Conservation (phyloP, 305 asterid species). For the Fraxinus baroniana region DNA sequence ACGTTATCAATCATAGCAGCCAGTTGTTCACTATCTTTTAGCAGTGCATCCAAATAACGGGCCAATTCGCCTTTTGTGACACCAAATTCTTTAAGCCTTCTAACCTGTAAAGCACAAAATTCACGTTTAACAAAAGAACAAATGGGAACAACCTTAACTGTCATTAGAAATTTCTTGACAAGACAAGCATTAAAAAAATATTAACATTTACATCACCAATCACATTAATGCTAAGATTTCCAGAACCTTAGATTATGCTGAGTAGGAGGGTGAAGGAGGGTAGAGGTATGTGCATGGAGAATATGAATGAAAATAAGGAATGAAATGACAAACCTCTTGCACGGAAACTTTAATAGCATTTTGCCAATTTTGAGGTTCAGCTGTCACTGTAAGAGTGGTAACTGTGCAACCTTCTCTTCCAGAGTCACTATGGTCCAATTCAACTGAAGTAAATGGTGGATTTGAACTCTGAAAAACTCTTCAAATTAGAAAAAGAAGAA, state of each 20-base stretch:
- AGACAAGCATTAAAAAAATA: not conserved
- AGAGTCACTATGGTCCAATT: conserved; percentile 98
- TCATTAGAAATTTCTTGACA: not conserved
- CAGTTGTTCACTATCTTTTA: conserved; percentile 95
- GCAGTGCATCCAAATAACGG: conserved; percentile 89
- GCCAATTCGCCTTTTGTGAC: conserved; percentile 97
- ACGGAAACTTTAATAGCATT: conserved; percentile 96
- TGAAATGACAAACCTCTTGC: conserved; percentile 76
- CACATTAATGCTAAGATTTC: not conserved
- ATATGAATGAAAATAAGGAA: conserved; percentile 13
- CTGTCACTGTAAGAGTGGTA: conserved; percentile 94
- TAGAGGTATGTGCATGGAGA: not conserved
- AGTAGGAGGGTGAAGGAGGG: not conserved
- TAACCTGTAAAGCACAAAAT: conserved; percentile 54
- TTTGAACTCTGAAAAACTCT: conserved; percentile 78
- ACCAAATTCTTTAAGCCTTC: conserved; percentile 98
- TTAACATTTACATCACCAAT: not conserved
- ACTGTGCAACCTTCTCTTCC: conserved; percentile 99
- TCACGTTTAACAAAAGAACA: conserved; percentile 19
- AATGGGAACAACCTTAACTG: conserved; percentile 8
- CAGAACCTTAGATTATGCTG: not conserved
- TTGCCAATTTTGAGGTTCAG: conserved; percentile 95
- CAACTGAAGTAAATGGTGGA: conserved; percentile 97
- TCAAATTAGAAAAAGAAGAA: conserved; percentile 28
- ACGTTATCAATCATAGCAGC: conserved; percentile 99